Base-by-base conservation (phyloP, 176 grass and related monocot species). In the Pontederia paniculata region DNA sequence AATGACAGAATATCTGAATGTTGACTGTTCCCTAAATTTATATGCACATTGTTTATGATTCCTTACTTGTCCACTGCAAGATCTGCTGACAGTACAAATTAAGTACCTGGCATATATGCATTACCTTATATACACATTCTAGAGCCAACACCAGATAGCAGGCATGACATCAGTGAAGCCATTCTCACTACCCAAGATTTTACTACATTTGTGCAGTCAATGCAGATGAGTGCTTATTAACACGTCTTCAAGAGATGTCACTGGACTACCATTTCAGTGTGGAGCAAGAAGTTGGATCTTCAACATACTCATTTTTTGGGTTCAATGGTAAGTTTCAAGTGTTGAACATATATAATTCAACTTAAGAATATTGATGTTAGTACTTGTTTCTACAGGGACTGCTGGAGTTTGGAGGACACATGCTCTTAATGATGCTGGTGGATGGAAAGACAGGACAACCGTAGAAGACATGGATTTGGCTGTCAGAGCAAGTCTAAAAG, bases 391-490 rank as follows among this genome's bases (percentile, higher is more conserved):
- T 45, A 43, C 31, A 81, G 78, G 78, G 23, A 89, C 90, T 1
- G 82, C 85, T 0, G 82, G 79, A n/a, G 90, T 89, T 31, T 95
- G 90, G 90, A 76, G 85, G 42, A 11, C 65, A 11, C 63, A 77
- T 23, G 85, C 89, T 2, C 73, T 89, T 9, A 75, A 68, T 17
- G 85, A 95, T 65, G 78, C 90, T 0, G 85, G 85, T 0, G 90
- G 85, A 0, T 95, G 85, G 90, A 95, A 89, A 73, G 85, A 89
- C 15, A 77, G 90, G 60, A 95, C 90, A 12, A 95, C 85, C 7
- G 82, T 95, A 12, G 90, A 95, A 76, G 90, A 95, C 62, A 95
- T 95, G 90, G 85, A 95, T 78, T 62, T 95, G 44, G 81, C 90
- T 14, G 85, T 95, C 45, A 67, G 90, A 57, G 90, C 82, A 31